Conservation (phyloP, 805 yeast species). For the Metschnikowia sp. region DNA sequence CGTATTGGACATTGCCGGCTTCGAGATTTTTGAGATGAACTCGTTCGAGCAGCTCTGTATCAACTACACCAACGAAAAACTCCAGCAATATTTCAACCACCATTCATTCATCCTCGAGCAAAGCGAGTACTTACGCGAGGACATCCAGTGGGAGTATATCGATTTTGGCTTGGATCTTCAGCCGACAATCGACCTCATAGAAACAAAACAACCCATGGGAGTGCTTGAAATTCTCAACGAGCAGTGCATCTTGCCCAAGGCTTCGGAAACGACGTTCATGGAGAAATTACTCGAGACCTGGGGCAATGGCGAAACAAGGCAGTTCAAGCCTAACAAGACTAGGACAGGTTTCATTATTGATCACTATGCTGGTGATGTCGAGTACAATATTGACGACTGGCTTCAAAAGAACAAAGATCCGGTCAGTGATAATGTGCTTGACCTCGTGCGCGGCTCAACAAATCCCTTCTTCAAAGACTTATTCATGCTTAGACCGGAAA, state of each 20-base stretch:
- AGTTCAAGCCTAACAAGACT: slow-evolving; percentile 71
- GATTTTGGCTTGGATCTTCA: slow-evolving; percentile 95
- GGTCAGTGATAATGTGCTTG: slow-evolving; percentile 68
- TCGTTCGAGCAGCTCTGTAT: slow-evolving; percentile 61
- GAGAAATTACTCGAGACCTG: slow-evolving; percentile 72
- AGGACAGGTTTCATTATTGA: slow-evolving; percentile 76
- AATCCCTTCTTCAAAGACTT: slow-evolving; percentile 55
- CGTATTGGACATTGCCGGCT: slow-evolving; percentile 60
- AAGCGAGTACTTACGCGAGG: slow-evolving; percentile 56
- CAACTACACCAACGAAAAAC: slow-evolving; percentile 57
- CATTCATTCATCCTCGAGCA: slow-evolving; percentile 60
- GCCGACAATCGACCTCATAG: slow-evolving; percentile 91
- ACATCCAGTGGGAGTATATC: slow-evolving; percentile 67
- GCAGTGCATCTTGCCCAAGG: slow-evolving; percentile 91
- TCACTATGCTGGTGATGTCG: slow-evolving; percentile 97
- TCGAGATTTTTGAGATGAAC: slow-evolving; percentile 55
- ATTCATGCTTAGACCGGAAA: slow-evolving; percentile 33
- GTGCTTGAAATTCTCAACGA: slow-evolving; percentile 85
- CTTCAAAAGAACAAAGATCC: slow-evolving; percentile 93
- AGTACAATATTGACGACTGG: slow-evolving; percentile 90
- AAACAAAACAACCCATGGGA: slow-evolving; percentile 71
- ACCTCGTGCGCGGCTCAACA: slow-evolving; percentile 54
- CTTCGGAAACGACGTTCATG: slow-evolving; percentile 77
- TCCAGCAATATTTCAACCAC: slow-evolving; percentile 61
- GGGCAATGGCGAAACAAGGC: slow-evolving; percentile 41